phyloP scores from a whole-genome alignment of 2,329 filamentous ascomycete species.

The Penicillium frequentans region DNA sequence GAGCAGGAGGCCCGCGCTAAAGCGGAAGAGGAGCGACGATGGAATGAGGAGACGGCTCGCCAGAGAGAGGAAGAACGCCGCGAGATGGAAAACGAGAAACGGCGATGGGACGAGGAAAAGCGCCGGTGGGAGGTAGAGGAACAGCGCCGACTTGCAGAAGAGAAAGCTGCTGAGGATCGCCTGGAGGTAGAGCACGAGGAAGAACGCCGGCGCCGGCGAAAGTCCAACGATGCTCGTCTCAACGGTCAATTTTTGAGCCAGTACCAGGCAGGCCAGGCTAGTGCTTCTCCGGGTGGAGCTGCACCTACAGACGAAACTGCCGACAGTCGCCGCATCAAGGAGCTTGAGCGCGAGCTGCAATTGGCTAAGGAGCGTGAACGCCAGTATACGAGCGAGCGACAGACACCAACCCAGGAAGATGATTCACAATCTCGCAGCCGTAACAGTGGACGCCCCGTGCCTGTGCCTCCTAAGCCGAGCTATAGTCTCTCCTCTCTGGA shows the following conservation, averaged over 20 bases:
- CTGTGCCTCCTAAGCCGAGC: conserved; percentile 44
- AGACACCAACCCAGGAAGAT: conserved; percentile 39
- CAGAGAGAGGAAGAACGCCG: conserved; percentile 53
- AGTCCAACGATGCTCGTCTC: conserved; percentile 65
- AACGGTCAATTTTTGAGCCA: conserved; percentile 84
- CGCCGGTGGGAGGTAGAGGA: conserved; percentile 75
- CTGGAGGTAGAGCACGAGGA: conserved; percentile 68
- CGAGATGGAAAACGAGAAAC: conserved; percentile 48
- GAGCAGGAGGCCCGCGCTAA: conserved; percentile 49
- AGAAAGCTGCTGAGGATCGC: conserved; percentile 68
- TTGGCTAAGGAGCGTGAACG: conserved; percentile 67
- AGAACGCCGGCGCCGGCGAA: conserved; percentile 63
- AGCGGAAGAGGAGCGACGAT: conserved; percentile 47
- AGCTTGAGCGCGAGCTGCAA: conserved; percentile 74
- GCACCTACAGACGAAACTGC: conserved; percentile 44
- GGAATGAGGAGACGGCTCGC: conserved; percentile 48
- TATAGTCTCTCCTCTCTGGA: conserved; percentile 59
- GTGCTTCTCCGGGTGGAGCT: conserved; percentile 34
- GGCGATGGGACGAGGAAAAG: conserved; percentile 54
- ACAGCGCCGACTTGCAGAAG: conserved; percentile 68
- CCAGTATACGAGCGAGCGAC: conserved; percentile 62
- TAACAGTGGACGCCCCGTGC: conserved; percentile 32
- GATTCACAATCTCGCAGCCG: conserved; percentile 27
- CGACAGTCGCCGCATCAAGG: conserved; percentile 69
- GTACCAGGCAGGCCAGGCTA: conserved; percentile 71